A percentile compares a stretch with the other conserved stretches of the same genome.
These are phyloP conservation scores for Neurospora sp. DNA, from an alignment of 495 filamentous ascomycete genomes.

Conservation along the genomic window DNA sequence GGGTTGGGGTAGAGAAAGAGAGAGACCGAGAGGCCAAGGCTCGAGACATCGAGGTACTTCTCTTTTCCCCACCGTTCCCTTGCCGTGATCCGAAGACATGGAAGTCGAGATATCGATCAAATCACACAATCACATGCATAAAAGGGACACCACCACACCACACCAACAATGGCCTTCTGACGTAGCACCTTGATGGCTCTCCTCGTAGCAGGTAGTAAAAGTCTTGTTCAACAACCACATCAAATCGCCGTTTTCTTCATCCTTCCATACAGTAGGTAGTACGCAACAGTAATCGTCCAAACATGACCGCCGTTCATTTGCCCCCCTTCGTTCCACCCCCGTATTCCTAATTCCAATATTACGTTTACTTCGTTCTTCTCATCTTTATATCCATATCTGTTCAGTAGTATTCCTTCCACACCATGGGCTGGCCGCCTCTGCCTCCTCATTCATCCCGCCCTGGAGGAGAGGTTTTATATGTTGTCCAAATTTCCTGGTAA, in stretches of 20 bases:
- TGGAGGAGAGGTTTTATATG: neutral
- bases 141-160: neutral
- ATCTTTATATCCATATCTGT: neutral
- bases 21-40: neutral
- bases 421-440: neutral
- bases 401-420: neutral
- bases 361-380: neutral
- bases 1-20: neutral
- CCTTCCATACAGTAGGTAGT: neutral
- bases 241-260: neutral
- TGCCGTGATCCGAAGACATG: constrained; percentile 6
- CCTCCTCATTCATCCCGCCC: neutral
- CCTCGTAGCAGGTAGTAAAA: neutral
- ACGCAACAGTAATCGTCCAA: neutral
- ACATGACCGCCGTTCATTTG: neutral
- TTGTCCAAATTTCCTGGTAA: neutral
- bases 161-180: neutral
- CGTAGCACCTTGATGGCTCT: neutral
- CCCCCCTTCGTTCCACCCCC: neutral
- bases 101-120: neutral
- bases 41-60: neutral
- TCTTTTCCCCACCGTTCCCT: neutral
- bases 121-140: constrained; percentile 14
- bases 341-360: neutral
- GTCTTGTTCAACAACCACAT: neutral